Evolutionary conservation across 2,329 filamentous ascomycete species (phyloP), one percentile per base, ranked within the genome.

Genomic region (Talaromyces rugulosus): DNA sequence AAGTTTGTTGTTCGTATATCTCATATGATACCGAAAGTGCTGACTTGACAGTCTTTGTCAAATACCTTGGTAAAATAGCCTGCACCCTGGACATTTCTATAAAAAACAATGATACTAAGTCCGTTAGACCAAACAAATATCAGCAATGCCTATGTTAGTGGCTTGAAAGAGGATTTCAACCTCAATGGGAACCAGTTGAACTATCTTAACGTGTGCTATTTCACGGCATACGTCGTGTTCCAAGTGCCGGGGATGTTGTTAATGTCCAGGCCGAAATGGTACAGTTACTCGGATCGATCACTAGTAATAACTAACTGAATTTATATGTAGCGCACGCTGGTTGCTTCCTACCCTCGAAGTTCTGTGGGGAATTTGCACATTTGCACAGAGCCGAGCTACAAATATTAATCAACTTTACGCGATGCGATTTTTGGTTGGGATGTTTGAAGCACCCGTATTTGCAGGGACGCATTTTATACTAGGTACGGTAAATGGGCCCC

Each of bases 321-420:
- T 23, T 47, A 18, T 47, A 2, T 18, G 1, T 23, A 47, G 42
- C 2, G 42, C 42, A 18, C 42, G 42, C 9, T 47, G 42, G 42
- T 23, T 47, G 18, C 67, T 75, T 40, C 71, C 73, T 1, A 64
- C 57, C 1, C 66, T 74, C 2, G 74, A 75, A 52, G 57, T 76
- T 2, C 63, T 70, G 5, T 76, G 74, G 74, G 72, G 71, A 14
- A 67, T 74, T 7, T 70, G 72, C 40, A 76, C 73, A 8, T 75
- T 74, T 55, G 69, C 70, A 5, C 72, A 74, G 54, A 71, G 70
- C 12, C 66, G 69, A 6, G 71, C 71, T 12, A 73, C 71, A 11
- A 73, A 69, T 57, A 71, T 72, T 5, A 60, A 68, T 2, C 73
- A 75, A 42, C 64, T 76, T 0, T 76, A 74, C 31, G 72, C 70